phyloP scores from a whole-genome alignment of 805 yeast species.

The Candida ascalaphidarum region DNA sequence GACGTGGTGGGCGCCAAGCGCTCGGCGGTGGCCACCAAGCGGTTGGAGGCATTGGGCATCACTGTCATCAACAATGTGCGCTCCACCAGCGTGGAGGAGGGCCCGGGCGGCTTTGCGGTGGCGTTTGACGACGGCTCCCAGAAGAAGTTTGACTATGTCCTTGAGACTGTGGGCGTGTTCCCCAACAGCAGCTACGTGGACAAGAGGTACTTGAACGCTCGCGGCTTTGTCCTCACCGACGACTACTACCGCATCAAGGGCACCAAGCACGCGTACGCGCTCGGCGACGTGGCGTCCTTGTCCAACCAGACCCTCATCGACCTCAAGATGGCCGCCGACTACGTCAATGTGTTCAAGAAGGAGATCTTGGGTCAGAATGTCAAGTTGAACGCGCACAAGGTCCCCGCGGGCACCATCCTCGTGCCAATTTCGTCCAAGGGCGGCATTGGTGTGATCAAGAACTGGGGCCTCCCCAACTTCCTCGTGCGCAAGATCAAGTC shows the following conservation, averaged over 20 bases:
- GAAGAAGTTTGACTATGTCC: conserved; percentile 18
- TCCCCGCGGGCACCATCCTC: conserved; percentile 7
- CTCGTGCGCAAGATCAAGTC: conserved; percentile 17
- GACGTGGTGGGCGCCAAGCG: conserved; percentile 8
- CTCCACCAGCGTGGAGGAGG: conserved; percentile 3
- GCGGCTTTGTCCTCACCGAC: conserved; percentile 22
- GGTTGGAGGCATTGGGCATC: conserved; percentile 12
- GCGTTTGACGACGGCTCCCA: conserved; percentile 10
- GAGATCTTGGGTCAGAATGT: conserved; percentile 6
- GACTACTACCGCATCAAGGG: conserved; percentile 15
- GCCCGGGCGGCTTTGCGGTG: conserved; percentile 4
- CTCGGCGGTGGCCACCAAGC: conserved; percentile 6
- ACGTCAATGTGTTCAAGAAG: conserved; percentile 6
- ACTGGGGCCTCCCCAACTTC: conserved; percentile 20
- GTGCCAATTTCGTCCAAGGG: conserved; percentile 26
- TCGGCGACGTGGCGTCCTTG: conserved; percentile 25
- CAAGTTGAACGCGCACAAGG: conserved; percentile 6
- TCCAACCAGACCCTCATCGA: conserved; percentile 17
- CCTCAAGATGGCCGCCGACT: conserved; percentile 8
- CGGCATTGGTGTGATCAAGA: conserved; percentile 26
- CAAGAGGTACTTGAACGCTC: conserved; percentile 9
- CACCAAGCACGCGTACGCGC: conserved; percentile 18
- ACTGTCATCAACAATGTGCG: conserved; percentile 12
- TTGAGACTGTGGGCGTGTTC: conserved; percentile 13
- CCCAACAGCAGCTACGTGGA: conserved; percentile 26